Evolutionary conservation across 1,284 basidiomycete species (phyloP).

Genomic region (Microbotryum scabiosae): DNA sequence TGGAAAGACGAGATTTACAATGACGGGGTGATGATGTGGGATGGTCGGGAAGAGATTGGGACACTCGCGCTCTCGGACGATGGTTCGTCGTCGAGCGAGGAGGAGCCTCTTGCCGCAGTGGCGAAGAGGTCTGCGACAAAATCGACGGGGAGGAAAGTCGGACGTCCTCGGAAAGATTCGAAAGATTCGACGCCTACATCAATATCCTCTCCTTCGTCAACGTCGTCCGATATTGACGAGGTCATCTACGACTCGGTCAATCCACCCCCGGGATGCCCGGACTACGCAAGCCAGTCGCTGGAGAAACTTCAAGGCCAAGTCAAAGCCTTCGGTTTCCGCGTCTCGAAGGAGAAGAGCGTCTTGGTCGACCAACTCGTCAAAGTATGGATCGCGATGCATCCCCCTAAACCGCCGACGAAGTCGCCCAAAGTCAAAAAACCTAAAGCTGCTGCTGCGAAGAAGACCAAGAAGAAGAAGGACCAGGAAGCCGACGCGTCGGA

Average conservation of each 20-base stretch:
- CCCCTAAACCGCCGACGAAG: background rate
- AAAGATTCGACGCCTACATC: background rate
- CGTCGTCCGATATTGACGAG: background rate
- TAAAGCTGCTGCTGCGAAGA: background rate
- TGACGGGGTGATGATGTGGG: background rate
- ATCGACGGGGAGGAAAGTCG: background rate
- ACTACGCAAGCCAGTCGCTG: constrained; percentile 5
- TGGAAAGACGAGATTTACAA: background rate
- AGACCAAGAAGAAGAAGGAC: constrained; percentile 11
- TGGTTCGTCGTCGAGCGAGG: constrained; percentile 9
- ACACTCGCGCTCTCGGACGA: background rate
- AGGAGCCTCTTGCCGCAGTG: constrained; percentile 1
- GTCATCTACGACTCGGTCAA: background rate
- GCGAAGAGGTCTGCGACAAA: background rate
- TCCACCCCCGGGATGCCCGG: constrained; percentile 9
- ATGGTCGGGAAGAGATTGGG: background rate
- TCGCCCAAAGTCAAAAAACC: background rate
- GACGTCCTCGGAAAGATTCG: background rate
- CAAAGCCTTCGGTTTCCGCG: constrained; percentile 19
- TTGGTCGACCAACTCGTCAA: constrained; percentile 15
- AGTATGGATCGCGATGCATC: constrained; percentile 23
- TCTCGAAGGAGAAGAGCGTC: constrained; percentile 20
- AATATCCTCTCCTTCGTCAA: background rate
- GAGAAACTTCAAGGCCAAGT: constrained; percentile 21
- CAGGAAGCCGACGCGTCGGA: background rate